These are phyloP conservation scores for Raffaelea deltoideospora DNA, from an alignment of 2,329 filamentous ascomycete genomes.

Conservation along the genomic window DNA sequence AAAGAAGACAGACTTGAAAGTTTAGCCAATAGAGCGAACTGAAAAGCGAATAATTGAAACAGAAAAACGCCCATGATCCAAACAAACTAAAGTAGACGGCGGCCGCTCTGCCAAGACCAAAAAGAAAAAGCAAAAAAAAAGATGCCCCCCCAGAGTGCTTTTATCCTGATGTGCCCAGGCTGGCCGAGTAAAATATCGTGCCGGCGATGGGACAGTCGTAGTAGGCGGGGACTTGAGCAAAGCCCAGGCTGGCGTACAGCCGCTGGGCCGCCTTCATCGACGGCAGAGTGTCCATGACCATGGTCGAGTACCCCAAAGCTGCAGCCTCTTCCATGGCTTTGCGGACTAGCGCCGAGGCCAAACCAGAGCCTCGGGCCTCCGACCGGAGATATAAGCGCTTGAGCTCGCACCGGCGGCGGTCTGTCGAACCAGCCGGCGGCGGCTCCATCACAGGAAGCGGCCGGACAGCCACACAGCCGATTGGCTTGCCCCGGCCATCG, in stretches of 20 bases:
- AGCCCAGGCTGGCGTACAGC: conserved; percentile 31
- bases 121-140: no score
- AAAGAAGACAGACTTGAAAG: no score
- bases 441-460: background rate
- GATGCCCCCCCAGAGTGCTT: no score
- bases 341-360: conserved; percentile 4
- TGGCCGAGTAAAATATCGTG: conserved; percentile 6
- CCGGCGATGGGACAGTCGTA: conserved; percentile 7
- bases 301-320: conserved; percentile 2
- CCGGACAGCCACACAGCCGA: conserved; percentile 6
- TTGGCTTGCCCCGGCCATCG: background rate
- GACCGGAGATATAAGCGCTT: conserved; percentile 7
- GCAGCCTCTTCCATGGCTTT: conserved; percentile 1
- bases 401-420: conserved; percentile 5
- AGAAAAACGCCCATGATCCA: no score
- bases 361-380: conserved; percentile 5
- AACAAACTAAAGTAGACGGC: no score
- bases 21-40: no score
- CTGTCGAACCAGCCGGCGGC: background rate
- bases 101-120: no score
- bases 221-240: conserved; percentile 13
- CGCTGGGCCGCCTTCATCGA: conserved; percentile 17
- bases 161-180: no score
- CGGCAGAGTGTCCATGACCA: conserved; percentile 8
- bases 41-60: no score